Conservation (phyloP, 2,329 filamentous ascomycete genomes). For the Apiospora sp. region DNA sequence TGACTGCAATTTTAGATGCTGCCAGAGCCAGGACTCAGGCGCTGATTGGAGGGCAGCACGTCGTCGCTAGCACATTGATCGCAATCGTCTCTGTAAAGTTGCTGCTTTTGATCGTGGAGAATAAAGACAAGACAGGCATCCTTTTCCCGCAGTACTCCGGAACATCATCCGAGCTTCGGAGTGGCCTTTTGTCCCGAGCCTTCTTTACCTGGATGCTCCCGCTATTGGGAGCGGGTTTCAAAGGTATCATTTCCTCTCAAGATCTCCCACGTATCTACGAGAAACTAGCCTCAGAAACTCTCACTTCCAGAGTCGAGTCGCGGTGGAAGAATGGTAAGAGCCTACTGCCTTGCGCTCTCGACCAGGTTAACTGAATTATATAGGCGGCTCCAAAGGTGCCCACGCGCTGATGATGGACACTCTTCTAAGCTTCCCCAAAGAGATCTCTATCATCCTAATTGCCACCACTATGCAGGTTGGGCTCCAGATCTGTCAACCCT, state of each 20-base stretch:
- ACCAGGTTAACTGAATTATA: no score
- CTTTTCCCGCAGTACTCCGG: neutral
- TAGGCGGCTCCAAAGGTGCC: no score
- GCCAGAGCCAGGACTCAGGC: slow-evolving; percentile 25
- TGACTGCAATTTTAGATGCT: slow-evolving; percentile 23
- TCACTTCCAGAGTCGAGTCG: slow-evolving; percentile 17
- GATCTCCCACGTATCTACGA: slow-evolving; percentile 16
- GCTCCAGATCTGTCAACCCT: slow-evolving; percentile 21
- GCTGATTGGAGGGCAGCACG: slow-evolving; percentile 14
- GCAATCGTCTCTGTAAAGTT: slow-evolving; percentile 16
- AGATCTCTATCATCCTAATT: slow-evolving; percentile 12
- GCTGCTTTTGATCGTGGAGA: slow-evolving; percentile 14
- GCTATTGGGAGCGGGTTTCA: neutral
- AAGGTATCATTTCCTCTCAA: slow-evolving; percentile 5
- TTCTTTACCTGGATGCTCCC: slow-evolving; percentile 22
- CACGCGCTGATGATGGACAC: no score
- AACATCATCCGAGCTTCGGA: slow-evolving; percentile 18
- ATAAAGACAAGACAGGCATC: slow-evolving; percentile 6
- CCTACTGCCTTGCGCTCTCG: neutral
- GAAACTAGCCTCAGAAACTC: slow-evolving; percentile 11
- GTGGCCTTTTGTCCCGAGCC: slow-evolving; percentile 18
- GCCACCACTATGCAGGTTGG: slow-evolving; percentile 11
- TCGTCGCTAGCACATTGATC: slow-evolving; percentile 10
- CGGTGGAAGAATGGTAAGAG: slow-evolving; percentile 19
- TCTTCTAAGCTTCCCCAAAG: slow-evolving; percentile 21